Evolutionary conservation across 805 yeast genomes (phyloP).

Genomic region (Wickerhamomyces xylosicus): DNA sequence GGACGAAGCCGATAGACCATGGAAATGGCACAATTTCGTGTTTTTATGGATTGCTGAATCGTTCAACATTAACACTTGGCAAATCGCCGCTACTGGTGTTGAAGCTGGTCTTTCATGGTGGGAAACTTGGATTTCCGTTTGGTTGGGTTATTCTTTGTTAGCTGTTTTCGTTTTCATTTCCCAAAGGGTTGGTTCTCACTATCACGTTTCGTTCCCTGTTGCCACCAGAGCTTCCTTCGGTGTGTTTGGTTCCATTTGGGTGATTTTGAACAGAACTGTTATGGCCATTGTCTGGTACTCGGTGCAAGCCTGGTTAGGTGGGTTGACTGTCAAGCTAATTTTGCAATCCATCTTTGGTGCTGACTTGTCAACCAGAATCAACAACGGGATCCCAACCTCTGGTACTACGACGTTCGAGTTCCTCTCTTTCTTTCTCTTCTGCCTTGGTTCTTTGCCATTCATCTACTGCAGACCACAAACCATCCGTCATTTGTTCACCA

Average conservation of each 20-base stretch:
- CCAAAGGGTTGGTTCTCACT: slow-evolving; percentile 70
- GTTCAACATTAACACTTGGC: slow-evolving; percentile 85
- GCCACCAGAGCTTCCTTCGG: slow-evolving; percentile 78
- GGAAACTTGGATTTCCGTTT: slow-evolving; percentile 83
- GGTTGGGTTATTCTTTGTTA: slow-evolving; percentile 71
- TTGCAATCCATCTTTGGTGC: slow-evolving; percentile 66
- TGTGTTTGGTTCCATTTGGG: slow-evolving; percentile 81
- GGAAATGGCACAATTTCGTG: slow-evolving; percentile 78
- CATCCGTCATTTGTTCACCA: slow-evolving; percentile 75
- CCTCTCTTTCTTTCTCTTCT: slow-evolving; percentile 70
- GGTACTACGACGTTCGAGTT: slow-evolving; percentile 66
- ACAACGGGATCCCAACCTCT: slow-evolving; percentile 45
- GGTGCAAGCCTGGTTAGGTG: slow-evolving; percentile 80
- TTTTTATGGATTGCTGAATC: slow-evolving; percentile 86
- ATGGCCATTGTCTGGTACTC: slow-evolving; percentile 87
- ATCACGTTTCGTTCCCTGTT: slow-evolving; percentile 82
- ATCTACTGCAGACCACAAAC: slow-evolving; percentile 76
- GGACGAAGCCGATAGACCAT: slow-evolving; percentile 61
- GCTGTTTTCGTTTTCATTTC: slow-evolving; percentile 61
- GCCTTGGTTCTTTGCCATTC: slow-evolving; percentile 72
- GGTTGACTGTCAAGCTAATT: slow-evolving; percentile 73
- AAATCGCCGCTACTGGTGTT: slow-evolving; percentile 82
- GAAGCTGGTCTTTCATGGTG: slow-evolving; percentile 77
- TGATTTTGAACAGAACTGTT: slow-evolving; percentile 76
- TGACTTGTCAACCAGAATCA: slow-evolving; percentile 50